Base-by-base conservation (phyloP, 1,284 basidiomycete species). In the Papiliotrema nemorosa region DNA sequence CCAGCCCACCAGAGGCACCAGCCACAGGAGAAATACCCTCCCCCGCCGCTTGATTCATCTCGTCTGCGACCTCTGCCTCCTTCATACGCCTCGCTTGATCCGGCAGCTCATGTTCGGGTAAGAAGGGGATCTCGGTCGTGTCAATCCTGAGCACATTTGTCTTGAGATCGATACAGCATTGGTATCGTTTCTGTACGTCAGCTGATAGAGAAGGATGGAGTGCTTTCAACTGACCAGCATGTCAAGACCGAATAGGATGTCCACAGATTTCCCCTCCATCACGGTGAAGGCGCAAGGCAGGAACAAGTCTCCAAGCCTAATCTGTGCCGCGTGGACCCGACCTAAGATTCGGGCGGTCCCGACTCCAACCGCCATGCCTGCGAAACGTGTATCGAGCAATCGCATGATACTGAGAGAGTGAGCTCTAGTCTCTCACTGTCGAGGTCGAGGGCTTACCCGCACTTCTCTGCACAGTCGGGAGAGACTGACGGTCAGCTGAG, bases 341-440 rank as follows among this genome's bases (percentile, higher is more conserved):
- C 96, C 96, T 1, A 98, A 80, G 59, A 98, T 97, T 58, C 87
- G 85, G 25, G 94, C 94, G 0, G 90, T 96, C 18, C 94, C 94
- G 10, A 97, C 96, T 22, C 96, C 96, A n/a, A 84, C 80, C 0
- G 94, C 96, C 50, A 96, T 86, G 37, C 94, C 94, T 2, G 85
- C 78, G 69, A 91, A 97, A 22, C 90, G 82, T 26, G 78, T 84
- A 69, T 98, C 94, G 14, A 97, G 72, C 24, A 98, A 80, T 5
- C 94, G 86, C 90, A 96, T 97, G 62, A 97, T 84, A 1, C 87
- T 87, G 55, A 5, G 31, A 44, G 54, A 34, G 25, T 40, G 42
- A 31, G 35, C 3, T 5, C 29, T 22, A 34, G 33, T 25, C 31
- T 26, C 24, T 45, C 13, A 34, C n/a, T n/a, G 42, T 31, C 13